Evolutionary conservation across 192 early-diverging fungal genomes (phyloP), one percentile per base, ranked within the genome.

Genomic region (Polychytrium aggregatum): DNA sequence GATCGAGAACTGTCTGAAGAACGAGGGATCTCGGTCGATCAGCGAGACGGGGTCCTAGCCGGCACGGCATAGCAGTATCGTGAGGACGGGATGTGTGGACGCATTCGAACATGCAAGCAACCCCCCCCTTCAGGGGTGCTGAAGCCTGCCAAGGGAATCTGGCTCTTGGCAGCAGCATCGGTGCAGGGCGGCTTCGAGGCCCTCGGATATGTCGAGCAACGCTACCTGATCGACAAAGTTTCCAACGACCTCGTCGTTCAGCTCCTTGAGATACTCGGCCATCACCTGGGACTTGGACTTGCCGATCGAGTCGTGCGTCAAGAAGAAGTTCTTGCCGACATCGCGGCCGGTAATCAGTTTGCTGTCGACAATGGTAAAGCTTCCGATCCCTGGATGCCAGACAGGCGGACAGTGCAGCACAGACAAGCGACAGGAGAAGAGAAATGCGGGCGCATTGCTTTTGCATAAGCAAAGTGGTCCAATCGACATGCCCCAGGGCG

Each of bases 311-410:
- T 64, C 65, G 9, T 59, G 33, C 27, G 77, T 79, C n/a, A 98
- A 67, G 56, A 98, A 98, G 62, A 98, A 98, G 65, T 95, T 97
- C 61, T 68, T 84, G 27, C 83, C 85, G 35, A 83, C 65, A 46
- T 92, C 92, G 22, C 65, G 46, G 25, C 74, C 74, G 5, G 67
- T 61, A 4, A 93, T 87, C 2, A 49, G 39, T 31, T 68, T 65
- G 38, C 59, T 74, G 53, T 98, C 95, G 2, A 94, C 72, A 13
- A 98, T 67, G 0, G 86, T 84, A 56, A 92, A 89, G 22, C 75
- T 64, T 22, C 92, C 92, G 57, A 97, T 84, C 8, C 86, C 94
- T 97, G 31, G n/a, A n/a, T n/a, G 1, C 57, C 26, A 37, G n/a
- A 36, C 18, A 36, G 4, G 24, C 27, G 17, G 10, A 9, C n/a